Base-by-base conservation (phyloP, 1,284 basidiomycete species). In the Ceraceosorus guamensis region DNA sequence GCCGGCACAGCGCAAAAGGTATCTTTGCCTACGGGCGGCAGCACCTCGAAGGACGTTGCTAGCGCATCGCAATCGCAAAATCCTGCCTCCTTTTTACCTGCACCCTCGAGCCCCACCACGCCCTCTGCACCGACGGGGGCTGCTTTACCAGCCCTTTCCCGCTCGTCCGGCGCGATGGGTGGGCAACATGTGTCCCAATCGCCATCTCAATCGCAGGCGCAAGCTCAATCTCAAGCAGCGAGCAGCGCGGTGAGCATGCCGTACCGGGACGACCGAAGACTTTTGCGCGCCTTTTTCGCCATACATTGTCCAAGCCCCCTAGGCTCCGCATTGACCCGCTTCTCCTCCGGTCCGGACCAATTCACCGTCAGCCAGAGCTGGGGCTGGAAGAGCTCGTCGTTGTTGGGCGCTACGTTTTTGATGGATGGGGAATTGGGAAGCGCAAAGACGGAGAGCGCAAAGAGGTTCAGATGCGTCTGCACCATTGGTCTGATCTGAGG, bases 401-500 rank as follows among this genome's bases (percentile, higher is more conserved):
- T 80, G 56, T 60, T 80, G 35, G 68, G 62, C 1, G 58, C 61
- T 7, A 58, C 62, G 14, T 56, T 63, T 6, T 61, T 81, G 13
- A 61, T 78, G 2, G 78, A 78, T 59, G 78, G 78, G 4, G 78
- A 77, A 47, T 77, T 79, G 16, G 75, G 70, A 2, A 75, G 73
- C 52, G 76, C 77, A 6, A 70, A 70, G 46, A 49, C 60, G 4
- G 77, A 69, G 4, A 72, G 68, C 0, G 54, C 64, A 11, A 62
- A 30, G 47, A 55, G n/a, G 31, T 84, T 8, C 81, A 86, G 18
- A 80, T 82, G 49, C 87, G 88, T 11, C 87, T 83, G 5, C 85
- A 83, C 18, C 84, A 87, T 6, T 89, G 89, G 76, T 87, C 87
- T 85, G 87, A 86, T 67, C 87, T 88, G 55, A 88, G 88, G 66